Base-by-base conservation (phyloP, 306 rosid species). In the Quercus variabilis region DNA sequence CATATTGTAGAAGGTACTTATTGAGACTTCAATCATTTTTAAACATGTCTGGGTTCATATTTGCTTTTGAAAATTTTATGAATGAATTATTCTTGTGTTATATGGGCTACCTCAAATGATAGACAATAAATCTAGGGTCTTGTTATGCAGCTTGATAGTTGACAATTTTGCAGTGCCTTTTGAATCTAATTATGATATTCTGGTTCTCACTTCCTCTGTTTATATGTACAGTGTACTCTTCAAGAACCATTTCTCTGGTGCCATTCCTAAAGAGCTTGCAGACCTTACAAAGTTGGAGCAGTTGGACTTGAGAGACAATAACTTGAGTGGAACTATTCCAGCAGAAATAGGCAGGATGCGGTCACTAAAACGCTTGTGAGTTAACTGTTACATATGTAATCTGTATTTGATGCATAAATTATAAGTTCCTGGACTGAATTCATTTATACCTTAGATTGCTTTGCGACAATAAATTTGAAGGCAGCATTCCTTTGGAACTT, bases 251-350 rank as follows among this genome's bases (percentile, higher is more conserved):
- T 90, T 96, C 78, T 89, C 84, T 46, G 99, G 98, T 41, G 76
- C 77, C 58, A 85, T 96, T 90, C 99, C 98, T 73, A 82, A 88
- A 82, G 97, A 96, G 68, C 77, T 96, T 56, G 97, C 86, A 84
- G 86, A 71, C 57, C 88, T 96, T 68, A 35, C 76, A 62, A 83
- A 87, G 76, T 76, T 96, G 75, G 93, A 96, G 77, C 69, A 86
- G 78, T 78, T 96, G 81, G 99, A 96, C 84, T 86, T 96, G 83
- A 88, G 99, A 80, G 93, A 82, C n/a, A 96, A 93, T 75, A 83
- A 86, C 76, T 87, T 93, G 76, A 84, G 81, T 79, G 96, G 94
- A 84, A 81, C 71, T 55, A 79, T 95, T 70, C 98, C 99, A 38
- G 33, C 72, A 69, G 94, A 90, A 78, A 74, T 91, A 82, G 85